These are phyloP conservation scores for Acrocalymma vagum DNA, from an alignment of 2,329 filamentous ascomycete genomes.

Conservation along the genomic window DNA sequence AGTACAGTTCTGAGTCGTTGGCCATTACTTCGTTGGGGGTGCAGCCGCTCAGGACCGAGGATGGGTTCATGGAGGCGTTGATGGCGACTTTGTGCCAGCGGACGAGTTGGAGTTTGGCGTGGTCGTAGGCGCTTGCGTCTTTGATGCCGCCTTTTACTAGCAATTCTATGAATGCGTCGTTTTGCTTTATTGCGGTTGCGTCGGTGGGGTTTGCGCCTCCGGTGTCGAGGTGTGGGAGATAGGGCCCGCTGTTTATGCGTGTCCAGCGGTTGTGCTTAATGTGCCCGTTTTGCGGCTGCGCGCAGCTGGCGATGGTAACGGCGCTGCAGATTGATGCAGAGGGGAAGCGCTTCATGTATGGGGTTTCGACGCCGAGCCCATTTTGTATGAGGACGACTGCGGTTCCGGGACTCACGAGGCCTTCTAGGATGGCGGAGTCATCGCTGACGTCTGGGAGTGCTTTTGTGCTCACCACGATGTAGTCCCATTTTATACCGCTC, in stretches of 20 bases:
- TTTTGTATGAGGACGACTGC: constrained; percentile 75
- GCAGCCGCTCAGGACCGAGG: constrained; percentile 72
- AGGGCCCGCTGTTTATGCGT: constrained; percentile 73
- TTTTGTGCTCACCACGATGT: constrained; percentile 75
- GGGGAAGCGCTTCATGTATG: constrained; percentile 71
- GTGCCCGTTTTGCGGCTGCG: constrained; percentile 68
- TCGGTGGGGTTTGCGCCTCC: constrained; percentile 28
- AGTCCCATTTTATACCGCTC: constrained; percentile 64
- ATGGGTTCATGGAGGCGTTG: constrained; percentile 79
- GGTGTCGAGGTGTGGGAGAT: constrained; percentile 60
- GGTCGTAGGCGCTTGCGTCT: constrained; percentile 71
- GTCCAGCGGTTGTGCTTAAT: constrained; percentile 79
- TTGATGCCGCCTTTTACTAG: constrained; percentile 69
- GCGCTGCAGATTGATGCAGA: constrained; percentile 69
- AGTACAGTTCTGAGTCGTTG: constrained; percentile 67
- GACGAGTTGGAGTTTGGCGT: constrained; percentile 73
- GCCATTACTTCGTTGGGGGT: constrained; percentile 73
- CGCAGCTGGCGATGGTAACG: constrained; percentile 74
- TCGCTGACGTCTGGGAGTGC: constrained; percentile 72
- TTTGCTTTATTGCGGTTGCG: constrained; percentile 52
- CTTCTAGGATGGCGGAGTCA: constrained; percentile 68
- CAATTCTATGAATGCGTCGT: constrained; percentile 62
- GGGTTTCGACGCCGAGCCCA: constrained; percentile 74
- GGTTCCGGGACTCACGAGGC: constrained; percentile 62
- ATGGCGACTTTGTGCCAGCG: constrained; percentile 82